Base-by-base conservation (phyloP, 805 yeast genomes). In the Barnettozyma siamensis region DNA sequence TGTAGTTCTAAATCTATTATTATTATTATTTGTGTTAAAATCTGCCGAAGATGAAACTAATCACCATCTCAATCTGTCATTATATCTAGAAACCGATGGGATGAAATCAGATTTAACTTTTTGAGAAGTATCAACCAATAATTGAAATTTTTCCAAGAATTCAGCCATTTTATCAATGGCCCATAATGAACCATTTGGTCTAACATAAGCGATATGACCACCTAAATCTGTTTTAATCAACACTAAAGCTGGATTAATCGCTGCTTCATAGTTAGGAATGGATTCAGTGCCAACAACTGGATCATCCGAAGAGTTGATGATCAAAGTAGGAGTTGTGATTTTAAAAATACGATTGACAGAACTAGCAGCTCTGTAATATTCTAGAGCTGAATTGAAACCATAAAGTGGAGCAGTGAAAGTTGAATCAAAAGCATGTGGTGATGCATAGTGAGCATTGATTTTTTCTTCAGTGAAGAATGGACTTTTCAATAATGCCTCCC, bases 351-450 rank as follows among this genome's bases (percentile, higher is more conserved):
- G 65, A 47, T 75, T 71, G 26, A 72, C 66, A 1, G 89, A 83
- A 13, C 82, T 73, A 3, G 82, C 85, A 26, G 74, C 78, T 40
- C 80, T 63, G 57, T 83, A 83, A 61, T 83, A 83, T 35, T 78
- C 78, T 42, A 61, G 62, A 3, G 81, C 83, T 33, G 73, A 67
- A 42, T 76, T 74, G 58, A 81, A 76, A 1, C 88, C 88, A 48
- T 78, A 75, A 27, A 76, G 50, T 41, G 71, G 75, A 17, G 80
- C 73, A 3, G 91, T 83, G 62, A 76, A 78, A 8, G 59, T 54
- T 31, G 72, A 69, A 57, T 83, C 93, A 51, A 83, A 82, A 33
- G 81, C 80, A 19, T 62, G 60, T 16, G 80, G 63, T 13, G 64
- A 62, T 27, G 61, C 62, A 43, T 48, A 56, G 48, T 39, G 56